Evolutionary conservation across 106 monocot genomes (phyloP).

Genomic region (Gastrodia elata): DNA sequence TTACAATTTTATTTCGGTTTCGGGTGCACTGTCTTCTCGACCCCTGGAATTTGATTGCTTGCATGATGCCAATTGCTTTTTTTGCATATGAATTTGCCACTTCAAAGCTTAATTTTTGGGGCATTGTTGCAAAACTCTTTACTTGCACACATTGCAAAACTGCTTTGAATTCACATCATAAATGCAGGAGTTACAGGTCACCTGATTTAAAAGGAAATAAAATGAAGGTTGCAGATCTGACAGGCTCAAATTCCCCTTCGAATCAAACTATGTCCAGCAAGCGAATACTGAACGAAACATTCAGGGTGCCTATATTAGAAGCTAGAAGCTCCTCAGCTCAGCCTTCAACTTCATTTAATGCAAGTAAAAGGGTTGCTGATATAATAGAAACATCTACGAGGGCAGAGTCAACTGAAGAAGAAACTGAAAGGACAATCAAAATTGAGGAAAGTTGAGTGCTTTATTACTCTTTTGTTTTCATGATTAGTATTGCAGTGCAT

Average conservation of each 20-base stretch:
- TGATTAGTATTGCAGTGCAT: not conserved
- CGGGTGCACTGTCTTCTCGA: too few species aligned
- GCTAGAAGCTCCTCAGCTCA: conserved; percentile 48
- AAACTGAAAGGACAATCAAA: conserved; percentile 52
- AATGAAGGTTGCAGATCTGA: conserved; percentile 23
- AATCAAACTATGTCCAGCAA: conserved; percentile 27
- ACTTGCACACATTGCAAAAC: not conserved
- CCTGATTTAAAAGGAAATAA: conserved; percentile 26
- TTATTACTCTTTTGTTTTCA: not conserved
- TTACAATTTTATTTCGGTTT: too few species aligned
- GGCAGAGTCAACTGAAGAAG: conserved; percentile 55
- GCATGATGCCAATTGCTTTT: too few species aligned
- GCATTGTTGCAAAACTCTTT: too few species aligned
- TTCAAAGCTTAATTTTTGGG: too few species aligned
- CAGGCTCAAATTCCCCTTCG: conserved; percentile 43
- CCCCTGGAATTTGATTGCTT: too few species aligned
- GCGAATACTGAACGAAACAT: conserved; percentile 27
- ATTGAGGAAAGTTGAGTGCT: conserved; percentile 91
- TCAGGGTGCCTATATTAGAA: conserved; percentile 50
- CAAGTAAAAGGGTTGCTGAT: conserved; percentile 40
- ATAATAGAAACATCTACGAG: conserved; percentile 25
- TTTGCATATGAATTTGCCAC: too few species aligned
- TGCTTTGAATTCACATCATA: not conserved
- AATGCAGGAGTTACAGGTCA: conserved; percentile 46
- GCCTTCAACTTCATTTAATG: conserved; percentile 15